phyloP scores from a whole-genome alignment of 1,139 yeast genomes.

The Suhomyces coccinellae region DNA sequence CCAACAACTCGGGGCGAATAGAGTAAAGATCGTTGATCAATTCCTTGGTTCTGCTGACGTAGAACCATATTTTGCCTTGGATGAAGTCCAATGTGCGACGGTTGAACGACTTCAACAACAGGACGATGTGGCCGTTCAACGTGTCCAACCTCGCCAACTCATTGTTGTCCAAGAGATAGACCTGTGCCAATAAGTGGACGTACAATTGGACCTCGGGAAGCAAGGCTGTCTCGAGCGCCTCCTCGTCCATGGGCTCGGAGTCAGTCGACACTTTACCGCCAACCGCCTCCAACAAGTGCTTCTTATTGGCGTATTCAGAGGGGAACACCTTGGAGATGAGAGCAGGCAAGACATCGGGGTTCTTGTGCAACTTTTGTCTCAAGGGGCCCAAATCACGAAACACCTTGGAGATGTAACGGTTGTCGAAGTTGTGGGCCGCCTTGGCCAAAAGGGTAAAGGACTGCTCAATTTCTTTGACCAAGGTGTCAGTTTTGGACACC shows the following conservation, averaged over 20 bases:
- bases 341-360: conserved; percentile 48
- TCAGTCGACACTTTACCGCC: conserved; percentile 22
- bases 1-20: conserved; percentile 70
- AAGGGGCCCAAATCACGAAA: conserved; percentile 79
- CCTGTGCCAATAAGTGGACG: conserved; percentile 74
- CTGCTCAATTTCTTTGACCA: conserved; percentile 49
- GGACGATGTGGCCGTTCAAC: conserved; percentile 57
- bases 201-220: conserved; percentile 79
- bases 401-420: conserved; percentile 82
- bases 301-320: conserved; percentile 40
- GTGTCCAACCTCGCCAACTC: conserved; percentile 49
- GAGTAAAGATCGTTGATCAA: conserved; percentile 55
- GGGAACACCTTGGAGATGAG: conserved; percentile 59
- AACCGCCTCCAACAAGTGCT: conserved; percentile 43
- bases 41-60: conserved; percentile 79
- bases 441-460: conserved; percentile 59
- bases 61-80: conserved; percentile 92
- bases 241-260: conserved; percentile 16
- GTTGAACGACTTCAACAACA: conserved; percentile 62
- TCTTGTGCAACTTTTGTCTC: conserved; percentile 59
- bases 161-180: conserved; percentile 66
- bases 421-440: conserved; percentile 78
- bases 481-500: conserved; percentile 20
- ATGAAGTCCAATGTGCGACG: conserved; percentile 83
- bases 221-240: conserved; percentile 31